Percentiles rank a stretch among this genome's conserved stretches.
Conservation (phyloP, 805 yeast genomes). For the Candida railenensis region DNA sequence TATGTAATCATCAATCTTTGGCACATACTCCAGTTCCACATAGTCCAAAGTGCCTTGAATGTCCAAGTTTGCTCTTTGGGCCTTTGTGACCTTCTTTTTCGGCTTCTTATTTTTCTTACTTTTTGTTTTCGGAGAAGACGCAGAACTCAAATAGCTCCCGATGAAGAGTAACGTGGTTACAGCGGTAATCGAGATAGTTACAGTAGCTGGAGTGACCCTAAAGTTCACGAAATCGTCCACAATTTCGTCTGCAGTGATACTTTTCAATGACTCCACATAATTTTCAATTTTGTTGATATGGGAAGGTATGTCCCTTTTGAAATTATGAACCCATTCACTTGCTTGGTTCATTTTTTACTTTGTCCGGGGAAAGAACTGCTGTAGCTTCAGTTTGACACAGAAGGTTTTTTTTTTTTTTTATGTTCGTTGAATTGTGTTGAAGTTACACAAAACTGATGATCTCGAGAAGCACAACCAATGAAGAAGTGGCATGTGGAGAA, state of each 20-base stretch:
- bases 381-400: neutral
- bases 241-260: constrained; percentile 20
- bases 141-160: constrained; percentile 14
- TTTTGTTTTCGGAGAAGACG: neutral
- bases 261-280: constrained; percentile 7
- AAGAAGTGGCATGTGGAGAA: too few relatives aligned
- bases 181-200: constrained; percentile 28
- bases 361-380: neutral
- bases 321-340: neutral
- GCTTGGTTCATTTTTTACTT: neutral
- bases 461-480: neutral
- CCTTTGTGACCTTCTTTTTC: constrained; percentile 38
- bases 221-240: constrained; percentile 28
- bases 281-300: constrained; percentile 6
- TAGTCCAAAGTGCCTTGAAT: constrained; percentile 39
- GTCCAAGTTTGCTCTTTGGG: constrained; percentile 38
- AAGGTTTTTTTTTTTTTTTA: neutral
- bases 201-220: constrained; percentile 33
- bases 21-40: constrained; percentile 41
- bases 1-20: constrained; percentile 34
- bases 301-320: constrained; percentile 5
- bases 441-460: neutral
- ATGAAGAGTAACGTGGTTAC: constrained; percentile 27
- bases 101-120: constrained; percentile 20
- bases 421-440: neutral